phyloP scores from a whole-genome alignment of 768 basidiomycete species.

The Chalciporus chontae region DNA sequence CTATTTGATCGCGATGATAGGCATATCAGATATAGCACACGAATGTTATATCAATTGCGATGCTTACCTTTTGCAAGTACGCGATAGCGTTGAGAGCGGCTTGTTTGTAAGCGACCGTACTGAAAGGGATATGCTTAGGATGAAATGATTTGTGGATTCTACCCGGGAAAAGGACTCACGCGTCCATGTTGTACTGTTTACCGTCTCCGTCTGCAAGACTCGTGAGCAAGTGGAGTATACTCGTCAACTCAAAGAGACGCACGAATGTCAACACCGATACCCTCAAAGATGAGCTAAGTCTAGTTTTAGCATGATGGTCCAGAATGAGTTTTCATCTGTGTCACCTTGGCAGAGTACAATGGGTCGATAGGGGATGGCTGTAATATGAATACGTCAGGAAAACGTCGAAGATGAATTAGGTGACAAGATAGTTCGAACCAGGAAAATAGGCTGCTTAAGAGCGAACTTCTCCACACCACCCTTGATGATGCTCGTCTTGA shows the following conservation, averaged over 20 bases:
- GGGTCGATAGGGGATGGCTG: slow-evolving; percentile 76
- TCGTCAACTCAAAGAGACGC: slow-evolving; percentile 15
- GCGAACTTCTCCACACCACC: slow-evolving; percentile 72
- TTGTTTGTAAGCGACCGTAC: slow-evolving; percentile 76
- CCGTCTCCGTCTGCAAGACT: slow-evolving; percentile 58
- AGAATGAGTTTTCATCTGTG: not conserved
- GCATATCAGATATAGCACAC: not conserved
- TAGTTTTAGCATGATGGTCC: not conserved
- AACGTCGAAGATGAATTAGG: not conserved
- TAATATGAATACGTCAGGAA: not conserved
- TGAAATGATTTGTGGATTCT: not conserved
- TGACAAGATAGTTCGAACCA: slow-evolving; percentile 37
- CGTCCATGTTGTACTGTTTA: slow-evolving; percentile 75
- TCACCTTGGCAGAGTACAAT: slow-evolving; percentile 63
- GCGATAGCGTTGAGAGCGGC: slow-evolving; percentile 73
- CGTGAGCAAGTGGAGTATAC: not conserved
- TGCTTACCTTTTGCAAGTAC: slow-evolving; percentile 61
- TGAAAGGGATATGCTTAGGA: slow-evolving; percentile 19
- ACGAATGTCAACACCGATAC: slow-evolving; percentile 71
- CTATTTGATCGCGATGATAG: slow-evolving; percentile 25
- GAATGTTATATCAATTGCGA: not conserved
- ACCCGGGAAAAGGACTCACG: slow-evolving; percentile 38
- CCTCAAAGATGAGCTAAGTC: slow-evolving; percentile 64
- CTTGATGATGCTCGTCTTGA: slow-evolving; percentile 70
- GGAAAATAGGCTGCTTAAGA: slow-evolving; percentile 70